Conservation (phyloP, 805 yeast species). For the Starmerella gropengiesseri region DNA sequence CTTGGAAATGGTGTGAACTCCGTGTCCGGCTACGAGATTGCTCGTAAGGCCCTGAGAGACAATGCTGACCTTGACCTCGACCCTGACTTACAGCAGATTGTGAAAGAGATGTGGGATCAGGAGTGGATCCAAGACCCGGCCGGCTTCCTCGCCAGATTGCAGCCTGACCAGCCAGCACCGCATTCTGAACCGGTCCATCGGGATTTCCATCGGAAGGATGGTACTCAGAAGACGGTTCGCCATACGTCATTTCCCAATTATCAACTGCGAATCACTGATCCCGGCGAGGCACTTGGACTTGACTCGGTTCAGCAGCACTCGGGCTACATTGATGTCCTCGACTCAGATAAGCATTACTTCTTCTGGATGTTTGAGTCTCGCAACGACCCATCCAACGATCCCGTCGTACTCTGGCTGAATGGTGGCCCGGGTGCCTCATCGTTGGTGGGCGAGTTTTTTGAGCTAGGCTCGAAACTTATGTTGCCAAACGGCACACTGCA, state of each 20-base stretch:
- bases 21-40: constrained; percentile 11
- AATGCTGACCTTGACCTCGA: neutral
- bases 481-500: constrained; percentile 59
- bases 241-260: constrained; percentile 31
- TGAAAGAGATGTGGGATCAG: constrained; percentile 10
- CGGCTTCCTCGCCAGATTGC: constrained; percentile 3
- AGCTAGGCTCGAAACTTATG: constrained; percentile 81
- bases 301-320: constrained; percentile 72
- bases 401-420: constrained; percentile 79
- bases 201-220: constrained; percentile 7
- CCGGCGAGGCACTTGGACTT: constrained; percentile 53
- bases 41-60: constrained; percentile 5
- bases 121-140: constrained; percentile 9
- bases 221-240: constrained; percentile 12
- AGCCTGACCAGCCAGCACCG: constrained; percentile 5
- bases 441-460: constrained; percentile 81
- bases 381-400: constrained; percentile 75
- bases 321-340: constrained; percentile 66
- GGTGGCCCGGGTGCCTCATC: constrained; percentile 98
- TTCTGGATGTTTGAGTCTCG: constrained; percentile 84
- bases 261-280: constrained; percentile 52
- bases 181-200: constrained; percentile 14
- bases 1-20: constrained; percentile 90
- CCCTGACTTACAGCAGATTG: neutral
- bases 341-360: constrained; percentile 84